Evolutionary conservation across 208 protist species (phyloP).

Genomic region (Naegleria lovaniensis): DNA sequence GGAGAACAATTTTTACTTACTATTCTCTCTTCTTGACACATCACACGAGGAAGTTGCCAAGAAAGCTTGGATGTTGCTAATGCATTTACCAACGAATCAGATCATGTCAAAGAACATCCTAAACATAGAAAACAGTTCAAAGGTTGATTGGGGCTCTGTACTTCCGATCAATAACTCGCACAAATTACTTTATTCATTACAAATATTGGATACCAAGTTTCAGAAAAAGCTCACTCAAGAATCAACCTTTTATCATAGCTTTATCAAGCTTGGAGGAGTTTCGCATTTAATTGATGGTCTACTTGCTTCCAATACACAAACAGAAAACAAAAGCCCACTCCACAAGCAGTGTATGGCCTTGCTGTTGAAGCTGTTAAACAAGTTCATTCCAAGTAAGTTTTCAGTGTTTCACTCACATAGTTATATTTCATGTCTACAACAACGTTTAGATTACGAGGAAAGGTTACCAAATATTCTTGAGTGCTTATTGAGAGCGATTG

Average conservation of each 20-base stretch:
- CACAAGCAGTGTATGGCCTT: neutral
- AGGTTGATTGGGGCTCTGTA: neutral
- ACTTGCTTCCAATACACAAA: neutral
- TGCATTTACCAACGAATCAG: slow-evolving; percentile 2
- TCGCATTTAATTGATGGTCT: neutral
- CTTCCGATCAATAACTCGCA: neutral
- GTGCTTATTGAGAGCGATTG: neutral
- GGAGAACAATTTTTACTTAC: neutral
- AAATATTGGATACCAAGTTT: neutral
- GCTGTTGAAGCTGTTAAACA: neutral
- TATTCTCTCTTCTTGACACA: neutral
- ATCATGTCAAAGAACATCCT: neutral
- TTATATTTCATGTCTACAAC: too few relatives aligned
- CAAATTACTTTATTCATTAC: slow-evolving; percentile 12
- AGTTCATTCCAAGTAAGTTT: neutral
- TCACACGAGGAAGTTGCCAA: neutral
- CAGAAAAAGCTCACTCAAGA: neutral
- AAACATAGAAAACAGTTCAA: neutral
- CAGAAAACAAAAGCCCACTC: neutral
- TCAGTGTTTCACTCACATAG: too few relatives aligned
- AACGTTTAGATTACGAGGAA: neutral
- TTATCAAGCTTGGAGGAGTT: neutral
- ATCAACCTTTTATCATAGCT: neutral
- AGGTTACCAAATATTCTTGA: neutral
- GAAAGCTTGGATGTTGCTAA: neutral